Evolutionary conservation across 768 basidiomycete species (phyloP), one percentile per base, ranked within the genome.

Genomic region (Pluteus cervinus): DNA sequence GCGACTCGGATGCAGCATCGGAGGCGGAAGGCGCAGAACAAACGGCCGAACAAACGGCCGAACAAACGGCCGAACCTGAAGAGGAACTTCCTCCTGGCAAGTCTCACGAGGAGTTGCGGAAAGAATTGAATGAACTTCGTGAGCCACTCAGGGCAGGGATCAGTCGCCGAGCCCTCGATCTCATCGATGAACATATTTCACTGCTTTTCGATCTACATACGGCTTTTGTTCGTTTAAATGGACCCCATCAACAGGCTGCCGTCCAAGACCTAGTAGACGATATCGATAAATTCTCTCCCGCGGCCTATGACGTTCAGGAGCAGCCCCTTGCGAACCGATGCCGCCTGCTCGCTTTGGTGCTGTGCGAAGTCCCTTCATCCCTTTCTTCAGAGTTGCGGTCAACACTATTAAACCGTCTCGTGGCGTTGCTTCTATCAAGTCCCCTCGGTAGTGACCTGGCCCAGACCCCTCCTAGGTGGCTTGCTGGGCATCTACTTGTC

Each of bases 131-230:
- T 33, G 69, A 66, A 21, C 67, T 69, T 14, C 72, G 93, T 12
- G 78, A 85, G 38, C 67, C 76, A 20, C 56, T 92, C 24, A 77
- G 79, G 45, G 66, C 69, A 7, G 66, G 66, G 15, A 68, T 98
- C 44, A 75, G 83, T 31, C 65, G 69, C 12, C 79, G 78, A 30
- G 83, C 89, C 0, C 63, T 99, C 39, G 61, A 67, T 8, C 72
- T 99, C 21, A 80, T 94, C 31, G 92, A 96, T 52, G 79, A 86
- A 45, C 84, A 92, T 50, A 79, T 86, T 3, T 81, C 84, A 6
- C 74, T 98, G 38, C 78, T 96, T 28, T 96, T 93, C 53, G 91
- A 96, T 53, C 72, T 96, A 24, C 79, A 85, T 46, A 72, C 72
- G 17, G 86, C 87, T 15, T 92, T 96, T 57, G 72, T 86, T 40